Evolutionary conservation across 129 eudicot species (phyloP).

Genomic region (Rutidosis leptorrhynchoides): DNA sequence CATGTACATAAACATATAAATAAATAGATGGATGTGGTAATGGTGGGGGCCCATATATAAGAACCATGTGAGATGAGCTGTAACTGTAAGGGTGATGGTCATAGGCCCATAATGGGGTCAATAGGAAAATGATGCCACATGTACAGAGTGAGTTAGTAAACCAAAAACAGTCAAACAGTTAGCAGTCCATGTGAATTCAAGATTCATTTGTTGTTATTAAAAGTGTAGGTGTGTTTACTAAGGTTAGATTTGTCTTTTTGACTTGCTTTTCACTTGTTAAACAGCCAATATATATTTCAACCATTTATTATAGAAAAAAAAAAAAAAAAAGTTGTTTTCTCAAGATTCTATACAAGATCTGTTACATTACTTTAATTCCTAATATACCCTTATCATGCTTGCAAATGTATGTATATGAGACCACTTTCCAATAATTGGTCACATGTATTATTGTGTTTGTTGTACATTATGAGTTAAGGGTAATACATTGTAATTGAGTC

Average conservation of each 20-base stretch:
- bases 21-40: slow-evolving; percentile 21
- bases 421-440: slow-evolving; percentile 20
- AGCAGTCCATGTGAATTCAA: slow-evolving; percentile 43
- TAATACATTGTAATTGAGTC: slow-evolving; percentile 29
- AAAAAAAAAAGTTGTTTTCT: not conserved
- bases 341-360: not conserved
- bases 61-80: slow-evolving; percentile 73
- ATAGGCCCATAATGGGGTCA: slow-evolving; percentile 50
- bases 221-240: slow-evolving; percentile 19
- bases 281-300: not conserved
- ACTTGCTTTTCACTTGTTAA: not conserved
- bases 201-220: slow-evolving; percentile 28
- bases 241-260: slow-evolving; percentile 26
- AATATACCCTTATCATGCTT: not conserved
- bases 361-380: not conserved
- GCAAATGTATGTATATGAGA: not conserved
- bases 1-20: slow-evolving; percentile 10
- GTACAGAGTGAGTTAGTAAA: slow-evolving; percentile 37
- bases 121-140: slow-evolving; percentile 49
- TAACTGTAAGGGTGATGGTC: slow-evolving; percentile 42
- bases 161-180: slow-evolving; percentile 44
- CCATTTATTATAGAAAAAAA: too few relatives aligned
- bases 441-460: slow-evolving; percentile 20
- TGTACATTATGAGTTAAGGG: slow-evolving; percentile 15
- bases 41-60: slow-evolving; percentile 34